These are phyloP conservation scores for Sergeia podlipaevii DNA, from an alignment of 208 protist genomes.

Conservation along the genomic window DNA sequence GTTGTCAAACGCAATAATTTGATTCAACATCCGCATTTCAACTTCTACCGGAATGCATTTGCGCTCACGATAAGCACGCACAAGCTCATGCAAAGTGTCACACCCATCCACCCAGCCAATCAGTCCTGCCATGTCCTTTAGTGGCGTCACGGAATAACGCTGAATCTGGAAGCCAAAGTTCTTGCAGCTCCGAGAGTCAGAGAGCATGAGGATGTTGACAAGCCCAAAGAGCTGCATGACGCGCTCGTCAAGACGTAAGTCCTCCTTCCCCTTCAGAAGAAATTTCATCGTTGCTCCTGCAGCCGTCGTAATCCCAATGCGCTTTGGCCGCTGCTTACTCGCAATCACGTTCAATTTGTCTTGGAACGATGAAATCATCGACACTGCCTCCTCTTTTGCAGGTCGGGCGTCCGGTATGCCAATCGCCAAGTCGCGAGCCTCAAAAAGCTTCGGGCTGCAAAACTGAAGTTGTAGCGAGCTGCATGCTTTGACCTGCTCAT, in stretches of 20 bases:
- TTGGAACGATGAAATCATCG: conserved; percentile 92
- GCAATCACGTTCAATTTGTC: conserved; percentile 93
- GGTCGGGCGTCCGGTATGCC: conserved; percentile 89
- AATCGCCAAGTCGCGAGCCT: conserved; percentile 66
- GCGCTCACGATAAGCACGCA: conserved; percentile 65
- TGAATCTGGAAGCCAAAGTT: conserved; percentile 89
- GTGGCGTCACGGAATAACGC: conserved; percentile 97
- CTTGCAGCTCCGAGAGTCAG: conserved; percentile 72
- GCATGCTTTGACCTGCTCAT: conserved; percentile 63
- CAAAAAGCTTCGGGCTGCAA: conserved; percentile 81
- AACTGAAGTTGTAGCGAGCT: conserved; percentile 59
- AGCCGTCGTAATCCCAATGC: conserved; percentile 93
- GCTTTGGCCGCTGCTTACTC: conserved; percentile 99
- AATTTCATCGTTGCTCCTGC: conserved; percentile 97
- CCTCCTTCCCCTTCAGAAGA: conserved; percentile 98
- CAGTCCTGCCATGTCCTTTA: conserved; percentile 98
- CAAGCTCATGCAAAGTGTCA: conserved; percentile 93
- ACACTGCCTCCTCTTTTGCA: conserved; percentile 60
- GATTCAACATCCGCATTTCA: conserved; percentile 80
- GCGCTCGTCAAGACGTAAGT: conserved; percentile 98
- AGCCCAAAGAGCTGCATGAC: conserved; percentile 99
- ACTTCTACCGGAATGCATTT: conserved; percentile 59
- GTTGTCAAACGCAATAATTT: conserved; percentile 79
- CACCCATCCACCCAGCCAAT: conserved; percentile 98
- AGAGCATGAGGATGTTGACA: conserved; percentile 98